Evolutionary conservation across 148 eudicot species (phyloP).

Genomic region (Euryodendron excelsum): DNA sequence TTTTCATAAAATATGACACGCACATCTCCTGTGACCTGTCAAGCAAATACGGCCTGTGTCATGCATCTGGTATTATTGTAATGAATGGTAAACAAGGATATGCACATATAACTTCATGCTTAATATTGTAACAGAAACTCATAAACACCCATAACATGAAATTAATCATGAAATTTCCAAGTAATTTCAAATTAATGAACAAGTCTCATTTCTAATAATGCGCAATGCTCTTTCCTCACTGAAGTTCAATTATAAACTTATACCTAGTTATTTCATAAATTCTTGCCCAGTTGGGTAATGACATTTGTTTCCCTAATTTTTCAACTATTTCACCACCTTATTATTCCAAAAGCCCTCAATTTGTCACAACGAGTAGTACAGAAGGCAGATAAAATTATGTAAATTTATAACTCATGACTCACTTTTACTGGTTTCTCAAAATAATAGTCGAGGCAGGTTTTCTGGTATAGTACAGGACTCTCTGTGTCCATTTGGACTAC

Average conservation of each 20-base stretch:
- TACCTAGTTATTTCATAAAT: background rate
- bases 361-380: background rate
- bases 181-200: background rate
- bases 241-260: background rate
- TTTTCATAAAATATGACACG: slow-evolving; percentile 56
- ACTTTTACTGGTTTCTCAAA: slow-evolving; percentile 48
- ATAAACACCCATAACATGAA: background rate
- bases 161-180: too few species aligned
- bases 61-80: background rate
- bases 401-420: background rate
- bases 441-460: slow-evolving; percentile 47
- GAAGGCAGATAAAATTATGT: background rate
- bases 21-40: slow-evolving; percentile 56
- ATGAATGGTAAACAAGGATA: background rate
- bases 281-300: background rate
- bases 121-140: background rate
- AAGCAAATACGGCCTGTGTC: background rate
- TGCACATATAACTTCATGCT: background rate
- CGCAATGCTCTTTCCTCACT: background rate
- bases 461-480: slow-evolving; percentile 47
- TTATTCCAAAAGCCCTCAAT: background rate
- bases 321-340: background rate
- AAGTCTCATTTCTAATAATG: background rate
- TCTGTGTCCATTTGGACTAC: slow-evolving; percentile 68
- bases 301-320: background rate